Conservation (phyloP, 345 rosid genomes). For the Nephelium lappaceum region DNA sequence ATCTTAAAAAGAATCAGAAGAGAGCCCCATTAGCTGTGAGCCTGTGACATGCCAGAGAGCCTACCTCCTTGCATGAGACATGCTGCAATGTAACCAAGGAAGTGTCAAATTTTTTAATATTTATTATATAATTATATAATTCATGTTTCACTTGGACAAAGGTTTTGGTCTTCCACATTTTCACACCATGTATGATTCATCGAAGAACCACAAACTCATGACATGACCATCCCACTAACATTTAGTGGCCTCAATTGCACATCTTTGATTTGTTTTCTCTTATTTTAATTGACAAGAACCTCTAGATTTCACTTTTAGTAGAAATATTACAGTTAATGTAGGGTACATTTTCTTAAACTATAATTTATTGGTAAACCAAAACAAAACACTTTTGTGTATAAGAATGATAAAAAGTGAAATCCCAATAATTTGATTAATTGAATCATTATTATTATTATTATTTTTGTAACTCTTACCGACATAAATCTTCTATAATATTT, state of each 20-base stretch:
- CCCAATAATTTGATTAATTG: no score
- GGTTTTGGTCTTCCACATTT: neutral
- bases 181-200: neutral
- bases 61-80: slow-evolving; percentile 64
- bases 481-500: no score
- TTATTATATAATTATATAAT: neutral
- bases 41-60: slow-evolving; percentile 37
- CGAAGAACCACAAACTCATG: neutral
- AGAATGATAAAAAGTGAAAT: no score
- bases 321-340: neutral
- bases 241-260: neutral
- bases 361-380: no score
- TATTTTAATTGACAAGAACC: neutral
- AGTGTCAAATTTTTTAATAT: slow-evolving; percentile 11
- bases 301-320: neutral
- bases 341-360: neutral
- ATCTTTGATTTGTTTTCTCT: neutral
- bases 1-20: neutral
- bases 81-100: slow-evolving; percentile 25
- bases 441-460: no score
- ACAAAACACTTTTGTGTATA: no score
- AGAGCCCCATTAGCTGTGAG: slow-evolving; percentile 21
- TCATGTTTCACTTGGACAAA: slow-evolving; percentile 3
- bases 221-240: neutral
- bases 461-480: no score